These are phyloP conservation scores for Blepharisma stoltei DNA, from an alignment of 73 alveolate genomes.

Conservation along the genomic window DNA sequence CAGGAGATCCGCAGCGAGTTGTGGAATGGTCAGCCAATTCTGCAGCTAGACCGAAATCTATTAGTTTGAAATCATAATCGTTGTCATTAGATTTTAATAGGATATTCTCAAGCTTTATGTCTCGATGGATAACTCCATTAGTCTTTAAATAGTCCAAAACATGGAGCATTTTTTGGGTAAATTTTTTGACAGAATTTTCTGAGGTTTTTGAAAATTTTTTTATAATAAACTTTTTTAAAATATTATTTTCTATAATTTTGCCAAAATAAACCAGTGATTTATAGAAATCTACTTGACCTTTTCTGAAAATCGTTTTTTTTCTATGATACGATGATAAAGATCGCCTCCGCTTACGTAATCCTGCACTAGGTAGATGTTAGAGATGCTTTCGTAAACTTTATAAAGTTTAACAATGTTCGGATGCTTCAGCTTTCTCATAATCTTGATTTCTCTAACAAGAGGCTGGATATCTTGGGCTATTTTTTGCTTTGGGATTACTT, in stretches of 20 bases:
- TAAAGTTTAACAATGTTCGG: conserved; percentile 46
- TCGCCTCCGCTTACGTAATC: conserved; percentile 59
- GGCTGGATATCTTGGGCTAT: not conserved
- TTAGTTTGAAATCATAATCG: conserved; percentile 35
- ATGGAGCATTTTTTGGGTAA: not conserved
- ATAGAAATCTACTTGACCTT: no score
- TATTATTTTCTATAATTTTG: no score
- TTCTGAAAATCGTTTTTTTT: not conserved
- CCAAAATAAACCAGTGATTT: no score
- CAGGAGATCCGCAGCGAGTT: conserved; percentile 53
- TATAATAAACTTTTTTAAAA: no score
- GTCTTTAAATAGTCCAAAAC: not conserved
- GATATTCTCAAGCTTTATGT: conserved; percentile 44
- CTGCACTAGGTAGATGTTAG: conserved; percentile 49
- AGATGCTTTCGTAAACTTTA: conserved; percentile 49
- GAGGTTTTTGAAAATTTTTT: no score
- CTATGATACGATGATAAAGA: conserved; percentile 16
- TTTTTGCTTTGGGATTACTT: conserved; percentile 27
- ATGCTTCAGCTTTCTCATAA: conserved; percentile 50
- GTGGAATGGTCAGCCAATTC: conserved; percentile 19
- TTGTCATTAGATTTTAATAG: conserved; percentile 29
- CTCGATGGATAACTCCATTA: conserved; percentile 43
- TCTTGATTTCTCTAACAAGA: conserved; percentile 37
- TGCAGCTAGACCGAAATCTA: conserved; percentile 50
- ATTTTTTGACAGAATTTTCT: no score